A percentile compares a stretch with the other conserved stretches of the same genome.
Conservation (phyloP, 257 asterid genomes). For the Scutellaria galericulata region DNA sequence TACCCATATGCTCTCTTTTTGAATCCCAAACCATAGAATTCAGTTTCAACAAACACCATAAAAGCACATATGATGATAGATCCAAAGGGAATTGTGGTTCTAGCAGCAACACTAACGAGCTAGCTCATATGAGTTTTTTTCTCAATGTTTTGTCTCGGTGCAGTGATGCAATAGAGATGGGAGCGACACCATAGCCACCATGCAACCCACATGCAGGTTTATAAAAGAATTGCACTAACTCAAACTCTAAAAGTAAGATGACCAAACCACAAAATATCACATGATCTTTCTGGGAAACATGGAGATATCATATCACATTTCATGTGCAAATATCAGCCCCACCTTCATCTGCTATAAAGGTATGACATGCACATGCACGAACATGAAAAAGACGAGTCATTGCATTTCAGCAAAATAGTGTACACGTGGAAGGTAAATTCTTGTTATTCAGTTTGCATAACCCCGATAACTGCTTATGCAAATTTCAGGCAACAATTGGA, state of each 20-base stretch:
- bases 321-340: constrained; percentile 31
- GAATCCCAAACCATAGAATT: constrained; percentile 21
- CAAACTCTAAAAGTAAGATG: constrained; percentile 17
- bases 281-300: constrained; percentile 25
- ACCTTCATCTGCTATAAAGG: constrained; percentile 34
- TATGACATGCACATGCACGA: constrained; percentile 29
- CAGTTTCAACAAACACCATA: background rate
- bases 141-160: too few species aligned
- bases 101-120: background rate
- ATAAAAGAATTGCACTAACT: constrained; percentile 3
- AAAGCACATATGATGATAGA: constrained; percentile 2
- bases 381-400: background rate
- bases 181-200: background rate
- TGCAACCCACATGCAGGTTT: constrained; percentile 26
- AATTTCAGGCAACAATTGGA: constrained; percentile 12
- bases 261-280: constrained; percentile 12
- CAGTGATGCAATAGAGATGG: background rate
- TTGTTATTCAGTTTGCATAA: constrained; percentile 11
- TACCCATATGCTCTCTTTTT: constrained; percentile 26
- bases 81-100: background rate
- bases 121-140: background rate
- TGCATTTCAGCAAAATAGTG: background rate
- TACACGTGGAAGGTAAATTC: background rate
- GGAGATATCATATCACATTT: constrained; percentile 28
- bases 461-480: constrained; percentile 14